Percentiles rank a stretch among this genome's conserved stretches.
Conservation (phyloP, 208 protist genomes). For the Crithidia expoeki region DNA sequence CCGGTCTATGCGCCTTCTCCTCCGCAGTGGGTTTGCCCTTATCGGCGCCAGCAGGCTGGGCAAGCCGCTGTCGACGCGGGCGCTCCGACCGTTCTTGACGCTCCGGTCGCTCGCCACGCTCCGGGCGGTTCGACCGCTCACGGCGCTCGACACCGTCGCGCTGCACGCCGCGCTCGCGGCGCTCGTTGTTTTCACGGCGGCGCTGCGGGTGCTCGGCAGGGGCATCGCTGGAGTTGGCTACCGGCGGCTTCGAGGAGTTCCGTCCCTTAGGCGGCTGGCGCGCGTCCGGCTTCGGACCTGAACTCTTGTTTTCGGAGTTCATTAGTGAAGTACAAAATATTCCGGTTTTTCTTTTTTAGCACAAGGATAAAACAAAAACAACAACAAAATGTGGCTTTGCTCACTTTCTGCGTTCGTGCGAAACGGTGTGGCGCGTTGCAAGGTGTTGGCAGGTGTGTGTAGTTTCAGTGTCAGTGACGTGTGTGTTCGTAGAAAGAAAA, state of each 20-base stretch:
- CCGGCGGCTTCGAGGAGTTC: conserved; percentile 7
- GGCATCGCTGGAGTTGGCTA: conserved; percentile 23
- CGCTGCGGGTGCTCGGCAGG: conserved; percentile 23
- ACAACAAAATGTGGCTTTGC: conserved; percentile 11
- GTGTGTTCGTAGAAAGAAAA: no score
- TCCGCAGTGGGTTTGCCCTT: conserved; percentile 20
- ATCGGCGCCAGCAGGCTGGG: conserved; percentile 4
- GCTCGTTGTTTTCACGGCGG: conserved; percentile 22
- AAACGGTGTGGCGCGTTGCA: no score
- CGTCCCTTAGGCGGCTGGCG: conserved; percentile 14
- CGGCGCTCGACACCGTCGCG: background rate
- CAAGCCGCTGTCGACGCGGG: conserved; percentile 19
- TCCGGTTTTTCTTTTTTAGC: background rate
- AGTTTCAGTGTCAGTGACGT: no score
- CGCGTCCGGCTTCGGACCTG: conserved; percentile 16
- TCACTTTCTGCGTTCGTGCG: conserved; percentile 15
- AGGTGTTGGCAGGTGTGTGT: no score
- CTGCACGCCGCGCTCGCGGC: no score
- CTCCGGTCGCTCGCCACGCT: conserved; percentile 3
- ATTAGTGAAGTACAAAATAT: conserved; percentile 7
- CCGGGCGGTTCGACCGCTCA: conserved; percentile 6
- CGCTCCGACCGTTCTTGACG: conserved; percentile 13
- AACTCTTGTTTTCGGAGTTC: conserved; percentile 24
- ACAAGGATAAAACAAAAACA: conserved; percentile 3
- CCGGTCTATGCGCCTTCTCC: conserved; percentile 33